Conservation (phyloP, 345 rosid genomes). For the Dimocarpus longan region DNA sequence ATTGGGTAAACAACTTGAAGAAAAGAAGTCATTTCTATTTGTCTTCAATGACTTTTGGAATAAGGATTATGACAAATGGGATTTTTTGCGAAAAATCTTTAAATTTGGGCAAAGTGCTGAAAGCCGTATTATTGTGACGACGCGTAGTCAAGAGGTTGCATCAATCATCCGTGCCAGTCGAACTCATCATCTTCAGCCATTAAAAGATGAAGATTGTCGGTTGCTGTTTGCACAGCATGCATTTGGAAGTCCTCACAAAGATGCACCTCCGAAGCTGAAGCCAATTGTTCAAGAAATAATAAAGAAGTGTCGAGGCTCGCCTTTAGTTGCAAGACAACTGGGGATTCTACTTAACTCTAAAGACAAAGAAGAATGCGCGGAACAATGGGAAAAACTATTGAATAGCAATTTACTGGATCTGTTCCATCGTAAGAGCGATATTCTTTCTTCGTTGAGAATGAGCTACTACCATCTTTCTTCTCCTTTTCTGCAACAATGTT, state of each 20-base stretch:
- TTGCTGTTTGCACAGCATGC: conserved; percentile 30
- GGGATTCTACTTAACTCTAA: conserved; percentile 38
- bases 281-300: conserved; percentile 24
- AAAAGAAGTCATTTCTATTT: conserved; percentile 28
- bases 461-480: no score
- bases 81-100: conserved; percentile 35
- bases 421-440: no score
- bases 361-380: no score
- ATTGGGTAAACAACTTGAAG: conserved; percentile 29
- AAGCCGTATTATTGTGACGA: conserved; percentile 44
- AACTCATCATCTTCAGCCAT: conserved; percentile 30
- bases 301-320: conserved; percentile 42
- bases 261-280: conserved; percentile 16
- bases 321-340: conserved; percentile 28
- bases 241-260: conserved; percentile 12
- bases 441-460: no score
- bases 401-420: no score
- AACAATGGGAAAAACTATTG: conserved; percentile 40
- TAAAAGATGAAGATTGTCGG: conserved; percentile 37
- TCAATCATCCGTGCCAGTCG: conserved; percentile 21
- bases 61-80: conserved; percentile 28
- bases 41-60: conserved; percentile 47
- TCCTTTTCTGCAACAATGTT: neutral
- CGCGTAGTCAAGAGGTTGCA: conserved; percentile 33
- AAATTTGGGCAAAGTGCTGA: conserved; percentile 27